Percentiles rank a stretch among this genome's conserved stretches.
Conservation (phyloP, 345 rosid genomes). For the Durio zibethinus region DNA sequence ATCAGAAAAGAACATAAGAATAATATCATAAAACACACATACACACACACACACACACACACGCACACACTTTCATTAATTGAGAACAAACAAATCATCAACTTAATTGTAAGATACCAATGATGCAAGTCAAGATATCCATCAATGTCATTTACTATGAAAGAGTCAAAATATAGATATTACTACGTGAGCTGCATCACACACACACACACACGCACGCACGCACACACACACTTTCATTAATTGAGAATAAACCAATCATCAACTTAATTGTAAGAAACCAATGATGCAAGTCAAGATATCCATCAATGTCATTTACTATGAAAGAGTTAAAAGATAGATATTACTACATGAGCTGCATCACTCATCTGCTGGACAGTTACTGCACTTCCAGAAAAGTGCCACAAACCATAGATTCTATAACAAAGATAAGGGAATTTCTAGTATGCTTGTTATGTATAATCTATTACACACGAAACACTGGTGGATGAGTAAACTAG, state of each 20-base stretch:
- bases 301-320: neutral
- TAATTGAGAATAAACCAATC: neutral
- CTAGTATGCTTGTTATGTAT: neutral
- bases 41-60: no score
- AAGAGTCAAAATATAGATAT: neutral
- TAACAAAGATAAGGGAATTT: neutral
- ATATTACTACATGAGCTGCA: neutral
- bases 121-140: neutral
- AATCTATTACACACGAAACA: neutral
- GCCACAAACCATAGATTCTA: neutral
- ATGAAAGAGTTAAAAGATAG: neutral
- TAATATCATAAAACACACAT: neutral
- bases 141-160: neutral
- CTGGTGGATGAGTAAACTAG: neutral
- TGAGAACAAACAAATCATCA: slow-evolving; percentile 1
- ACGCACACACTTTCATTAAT: neutral
- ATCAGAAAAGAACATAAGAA: slow-evolving; percentile 46
- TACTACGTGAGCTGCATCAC: neutral
- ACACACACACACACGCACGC: no score
- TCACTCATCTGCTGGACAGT: neutral
- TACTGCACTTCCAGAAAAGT: neutral
- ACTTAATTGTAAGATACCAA: neutral
- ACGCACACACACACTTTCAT: neutral
- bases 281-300: neutral
- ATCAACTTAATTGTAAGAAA: neutral